Percentiles rank a stretch among this genome's conserved stretches.
Conservation (phyloP, 2,329 filamentous ascomycete species). For the Dactylonectria macrodidyma region DNA sequence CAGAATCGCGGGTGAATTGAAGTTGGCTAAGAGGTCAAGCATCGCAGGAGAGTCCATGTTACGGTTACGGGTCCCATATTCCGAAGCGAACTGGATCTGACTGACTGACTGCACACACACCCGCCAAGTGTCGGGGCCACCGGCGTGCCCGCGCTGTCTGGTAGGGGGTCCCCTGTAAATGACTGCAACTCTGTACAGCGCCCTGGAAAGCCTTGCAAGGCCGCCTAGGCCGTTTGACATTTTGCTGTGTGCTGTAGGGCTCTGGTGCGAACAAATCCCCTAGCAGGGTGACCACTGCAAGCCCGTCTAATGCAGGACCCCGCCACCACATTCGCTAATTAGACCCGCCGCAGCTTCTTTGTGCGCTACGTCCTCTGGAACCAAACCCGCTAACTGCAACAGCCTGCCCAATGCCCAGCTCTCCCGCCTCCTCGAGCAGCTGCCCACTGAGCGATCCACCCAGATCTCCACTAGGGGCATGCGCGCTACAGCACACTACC, state of each 20-base stretch:
- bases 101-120: slow-evolving; percentile 7
- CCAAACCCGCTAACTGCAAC: neutral
- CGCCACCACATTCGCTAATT: neutral
- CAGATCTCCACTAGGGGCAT: slow-evolving; percentile 11
- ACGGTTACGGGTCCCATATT: neutral
- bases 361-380: slow-evolving; percentile 15
- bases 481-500: too few relatives aligned
- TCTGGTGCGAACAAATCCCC: slow-evolving; percentile 3
- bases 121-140: slow-evolving; percentile 36
- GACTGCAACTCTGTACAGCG: neutral
- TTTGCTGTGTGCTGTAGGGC: neutral
- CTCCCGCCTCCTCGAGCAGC: neutral
- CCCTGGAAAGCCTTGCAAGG: slow-evolving; percentile 27
- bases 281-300: slow-evolving; percentile 16
- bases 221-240: neutral
- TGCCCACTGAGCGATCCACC: slow-evolving; percentile 9
- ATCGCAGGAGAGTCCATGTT: slow-evolving; percentile 13
- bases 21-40: slow-evolving; percentile 1
- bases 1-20: slow-evolving; percentile 7
- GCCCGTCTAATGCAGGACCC: slow-evolving; percentile 9
- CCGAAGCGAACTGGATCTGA: slow-evolving; percentile 1
- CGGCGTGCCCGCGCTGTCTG: slow-evolving; percentile 24
- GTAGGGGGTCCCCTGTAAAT: slow-evolving; percentile 10
- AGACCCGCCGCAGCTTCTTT: neutral
- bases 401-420: neutral